Evolutionary conservation across 164 flowering plant species (phyloP), one percentile per base, ranked within the genome.

Genomic region (Macadamia tetraphylla): DNA sequence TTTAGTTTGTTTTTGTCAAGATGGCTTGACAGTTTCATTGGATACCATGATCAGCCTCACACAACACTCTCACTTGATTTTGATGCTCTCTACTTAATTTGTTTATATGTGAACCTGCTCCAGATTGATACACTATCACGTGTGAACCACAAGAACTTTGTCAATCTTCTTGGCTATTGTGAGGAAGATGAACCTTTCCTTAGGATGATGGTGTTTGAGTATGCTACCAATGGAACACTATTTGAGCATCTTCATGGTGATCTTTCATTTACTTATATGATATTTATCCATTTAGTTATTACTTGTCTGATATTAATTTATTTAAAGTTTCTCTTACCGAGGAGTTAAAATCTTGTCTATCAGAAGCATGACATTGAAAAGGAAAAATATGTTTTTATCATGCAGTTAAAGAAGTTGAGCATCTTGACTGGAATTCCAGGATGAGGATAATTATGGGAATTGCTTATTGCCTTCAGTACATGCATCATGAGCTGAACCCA

Each of bases 161-260:
- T 89, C 71, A 94, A 94, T 74, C 92, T 94, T 66, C 73, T 94
- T 53, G 97, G 98, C 23, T 89, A 81, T 70, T 94, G 97, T 59
- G 91, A 88, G 77, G 97, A 92, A 79, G 82, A 92, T 42, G 88
- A 87, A 64, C 89, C 92, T 58, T 92, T 94, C 74, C 70, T 67
- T 1, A 81, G 98, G 78, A 87, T 94, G 94, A 88, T 92, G 95
- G 97, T 92, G 63, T 89, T 90, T 69, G 98, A 94, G 81, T 94
- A 92, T 80, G 97, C 97, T 75, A 89, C 98, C 40, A 90, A 83
- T 75, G 98, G 99, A 11, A 75, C 75, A 18, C 85, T 90, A 46
- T 92, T 75, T 58, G 98, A 92, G 83, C 95, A 92, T 83, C 83
- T 94, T 52, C 99, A 94, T 72, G 87, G 99, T 94, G 80, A 71